Evolutionary conservation across 116 monocot genomes (phyloP).

Genomic region (Zostera marina): DNA sequence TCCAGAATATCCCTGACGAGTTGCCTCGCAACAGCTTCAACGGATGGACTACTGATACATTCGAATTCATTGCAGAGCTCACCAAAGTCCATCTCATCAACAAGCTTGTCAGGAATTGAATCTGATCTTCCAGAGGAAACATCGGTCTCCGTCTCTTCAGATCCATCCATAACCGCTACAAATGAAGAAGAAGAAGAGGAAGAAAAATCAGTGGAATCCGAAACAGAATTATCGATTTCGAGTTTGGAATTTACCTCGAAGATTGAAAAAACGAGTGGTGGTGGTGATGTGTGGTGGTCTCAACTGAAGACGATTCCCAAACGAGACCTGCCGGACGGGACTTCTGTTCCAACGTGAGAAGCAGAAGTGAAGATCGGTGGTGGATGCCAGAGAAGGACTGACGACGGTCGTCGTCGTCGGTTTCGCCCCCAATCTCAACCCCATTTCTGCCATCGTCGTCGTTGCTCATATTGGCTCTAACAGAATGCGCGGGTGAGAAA

Average conservation of each 20-base stretch:
- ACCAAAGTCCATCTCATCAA: conserved; percentile 69
- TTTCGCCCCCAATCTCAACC: no score
- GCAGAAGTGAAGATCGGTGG: not conserved
- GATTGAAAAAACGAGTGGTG: not conserved
- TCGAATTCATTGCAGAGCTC: conserved; percentile 91
- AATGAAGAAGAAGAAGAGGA: not conserved
- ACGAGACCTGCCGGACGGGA: not conserved
- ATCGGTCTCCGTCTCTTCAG: conserved; percentile 25
- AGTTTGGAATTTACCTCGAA: not conserved
- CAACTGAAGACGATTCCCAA: not conserved
- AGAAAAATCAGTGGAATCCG: no score
- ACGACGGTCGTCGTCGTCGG: not conserved
- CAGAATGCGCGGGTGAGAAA: not conserved
- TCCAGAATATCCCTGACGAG: conserved; percentile 74
- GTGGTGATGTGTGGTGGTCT: not conserved
- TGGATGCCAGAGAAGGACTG: not conserved
- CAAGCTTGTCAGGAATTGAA: conserved; percentile 50
- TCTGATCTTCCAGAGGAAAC: conserved; percentile 27
- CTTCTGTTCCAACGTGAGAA: not conserved
- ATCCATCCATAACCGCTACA: conserved; percentile 38
- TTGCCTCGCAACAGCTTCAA: conserved; percentile 79
- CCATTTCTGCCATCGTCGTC: not conserved
- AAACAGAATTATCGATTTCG: no score
- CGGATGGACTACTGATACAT: conserved; percentile 80
- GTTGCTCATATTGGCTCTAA: not conserved